These are phyloP conservation scores for Polytrichum commune DNA, from an alignment of 225 moss, liverwort and hornwort genomes.

Conservation along the genomic window DNA sequence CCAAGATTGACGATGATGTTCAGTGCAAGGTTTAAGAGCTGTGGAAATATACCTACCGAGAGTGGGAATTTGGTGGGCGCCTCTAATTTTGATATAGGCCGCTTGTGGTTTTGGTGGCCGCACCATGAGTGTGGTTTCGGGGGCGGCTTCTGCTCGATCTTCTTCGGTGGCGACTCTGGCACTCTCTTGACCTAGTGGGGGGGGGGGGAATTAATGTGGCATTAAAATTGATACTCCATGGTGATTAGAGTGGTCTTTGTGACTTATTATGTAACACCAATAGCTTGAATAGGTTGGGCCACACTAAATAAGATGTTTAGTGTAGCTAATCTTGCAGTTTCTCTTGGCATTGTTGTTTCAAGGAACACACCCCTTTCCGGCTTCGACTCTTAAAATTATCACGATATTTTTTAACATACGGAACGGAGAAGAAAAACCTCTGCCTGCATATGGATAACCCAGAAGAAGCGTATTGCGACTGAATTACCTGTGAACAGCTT, in stretches of 20 bases:
- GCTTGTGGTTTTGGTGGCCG: slow-evolving; percentile 38
- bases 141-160: too few relatives aligned
- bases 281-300: too few relatives aligned
- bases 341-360: neutral
- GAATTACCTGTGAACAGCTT: too few relatives aligned
- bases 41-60: slow-evolving; percentile 16
- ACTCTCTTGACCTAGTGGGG: neutral
- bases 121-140: slow-evolving; percentile 22
- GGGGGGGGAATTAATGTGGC: neutral
- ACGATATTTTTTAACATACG: neutral
- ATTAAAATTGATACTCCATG: too few relatives aligned
- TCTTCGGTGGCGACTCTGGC: too few relatives aligned
- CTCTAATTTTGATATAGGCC: slow-evolving; percentile 24
- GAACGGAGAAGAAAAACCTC: neutral
- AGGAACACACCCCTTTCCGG: too few relatives aligned
- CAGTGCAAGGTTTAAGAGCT: neutral
- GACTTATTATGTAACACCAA: too few relatives aligned
- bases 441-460: too few relatives aligned
- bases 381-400: neutral
- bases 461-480: too few relatives aligned
- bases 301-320: too few relatives aligned
- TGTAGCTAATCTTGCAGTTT: neutral
- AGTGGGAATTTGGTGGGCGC: slow-evolving; percentile 31
- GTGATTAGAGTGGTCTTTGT: too few relatives aligned
- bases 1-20: neutral